Evolutionary conservation across 352 stramenopile species (phyloP).

Genomic region (Phytopythium delawarense): DNA sequence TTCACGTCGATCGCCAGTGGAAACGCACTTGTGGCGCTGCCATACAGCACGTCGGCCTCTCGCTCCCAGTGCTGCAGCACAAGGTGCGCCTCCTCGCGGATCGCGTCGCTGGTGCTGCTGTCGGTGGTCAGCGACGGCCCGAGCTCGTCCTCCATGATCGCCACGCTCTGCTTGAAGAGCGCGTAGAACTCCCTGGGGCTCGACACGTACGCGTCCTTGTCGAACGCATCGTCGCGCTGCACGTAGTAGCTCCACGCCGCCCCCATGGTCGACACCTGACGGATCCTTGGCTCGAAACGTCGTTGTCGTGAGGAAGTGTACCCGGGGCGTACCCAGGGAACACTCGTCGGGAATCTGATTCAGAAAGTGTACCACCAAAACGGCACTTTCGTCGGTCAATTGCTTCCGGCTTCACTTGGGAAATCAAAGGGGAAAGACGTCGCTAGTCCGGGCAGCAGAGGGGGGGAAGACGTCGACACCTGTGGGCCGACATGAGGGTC

Average conservation of each 20-base stretch:
- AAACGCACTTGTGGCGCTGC: slow-evolving; percentile 27
- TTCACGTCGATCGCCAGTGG: slow-evolving; percentile 28
- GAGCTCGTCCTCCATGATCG: slow-evolving; percentile 21
- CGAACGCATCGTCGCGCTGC: slow-evolving; percentile 18
- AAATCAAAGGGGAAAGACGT: neutral
- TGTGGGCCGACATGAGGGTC: neutral
- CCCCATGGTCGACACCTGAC: slow-evolving; percentile 17
- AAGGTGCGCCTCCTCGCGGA: slow-evolving; percentile 27
- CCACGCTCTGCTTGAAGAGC: slow-evolving; percentile 25
- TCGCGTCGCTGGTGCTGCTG: slow-evolving; percentile 12
- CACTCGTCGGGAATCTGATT: no score
- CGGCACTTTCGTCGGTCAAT: no score
- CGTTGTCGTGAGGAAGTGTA: no score
- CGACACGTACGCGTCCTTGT: slow-evolving; percentile 25
- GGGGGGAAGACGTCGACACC: neutral
- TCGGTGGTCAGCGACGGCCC: neutral
- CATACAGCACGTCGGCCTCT: slow-evolving; percentile 35
- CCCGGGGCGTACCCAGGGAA: no score
- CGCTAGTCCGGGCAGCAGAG: neutral
- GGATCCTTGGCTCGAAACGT: neutral
- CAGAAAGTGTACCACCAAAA: neutral
- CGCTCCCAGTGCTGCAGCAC: slow-evolving; percentile 49
- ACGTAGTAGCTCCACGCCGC: slow-evolving; percentile 27
- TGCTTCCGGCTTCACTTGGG: neutral
- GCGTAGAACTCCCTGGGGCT: slow-evolving; percentile 24